phyloP scores from a whole-genome alignment of 495 filamentous ascomycete genomes.

The Xylaria bambusicola region DNA sequence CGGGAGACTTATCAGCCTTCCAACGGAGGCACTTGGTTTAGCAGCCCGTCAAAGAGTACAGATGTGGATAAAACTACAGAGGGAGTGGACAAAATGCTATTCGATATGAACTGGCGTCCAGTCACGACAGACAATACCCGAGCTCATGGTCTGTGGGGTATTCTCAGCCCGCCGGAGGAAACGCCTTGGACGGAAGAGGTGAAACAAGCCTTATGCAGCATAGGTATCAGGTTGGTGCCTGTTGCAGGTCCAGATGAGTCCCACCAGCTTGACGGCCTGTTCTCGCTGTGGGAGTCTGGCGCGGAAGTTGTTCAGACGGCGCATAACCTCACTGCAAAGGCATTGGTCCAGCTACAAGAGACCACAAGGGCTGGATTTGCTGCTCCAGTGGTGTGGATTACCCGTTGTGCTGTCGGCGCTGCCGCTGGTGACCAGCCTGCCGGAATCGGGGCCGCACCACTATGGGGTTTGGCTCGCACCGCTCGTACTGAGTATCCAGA shows the following conservation, averaged over 20 bases:
- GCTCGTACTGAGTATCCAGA: slow-evolving; percentile 34
- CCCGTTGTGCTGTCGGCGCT: slow-evolving; percentile 28
- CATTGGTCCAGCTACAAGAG: slow-evolving; percentile 24
- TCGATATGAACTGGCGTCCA: slow-evolving; percentile 4
- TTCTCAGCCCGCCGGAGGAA: neutral
- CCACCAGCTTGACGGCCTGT: slow-evolving; percentile 25
- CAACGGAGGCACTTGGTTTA: neutral
- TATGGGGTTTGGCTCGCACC: slow-evolving; percentile 36
- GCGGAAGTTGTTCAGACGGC: slow-evolving; percentile 21
- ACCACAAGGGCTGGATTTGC: slow-evolving; percentile 18
- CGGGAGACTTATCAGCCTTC: slow-evolving; percentile 16
- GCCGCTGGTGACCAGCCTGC: slow-evolving; percentile 17
- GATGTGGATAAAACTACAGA: neutral
- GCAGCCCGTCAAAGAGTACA: neutral
- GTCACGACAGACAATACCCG: neutral
- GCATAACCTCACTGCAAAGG: slow-evolving; percentile 19
- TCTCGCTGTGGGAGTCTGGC: slow-evolving; percentile 32
- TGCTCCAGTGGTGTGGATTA: slow-evolving; percentile 31
- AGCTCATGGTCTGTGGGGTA: neutral
- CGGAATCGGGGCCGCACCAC: slow-evolving; percentile 23
- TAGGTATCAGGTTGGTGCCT: slow-evolving; percentile 18
- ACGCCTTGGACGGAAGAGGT: slow-evolving; percentile 3
- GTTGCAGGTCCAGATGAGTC: slow-evolving; percentile 21
- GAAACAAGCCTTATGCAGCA: slow-evolving; percentile 4
- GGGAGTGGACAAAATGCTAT: neutral